Conservation (phyloP, 148 eudicot genomes). For the Mesembryanthemum crystallinum region DNA sequence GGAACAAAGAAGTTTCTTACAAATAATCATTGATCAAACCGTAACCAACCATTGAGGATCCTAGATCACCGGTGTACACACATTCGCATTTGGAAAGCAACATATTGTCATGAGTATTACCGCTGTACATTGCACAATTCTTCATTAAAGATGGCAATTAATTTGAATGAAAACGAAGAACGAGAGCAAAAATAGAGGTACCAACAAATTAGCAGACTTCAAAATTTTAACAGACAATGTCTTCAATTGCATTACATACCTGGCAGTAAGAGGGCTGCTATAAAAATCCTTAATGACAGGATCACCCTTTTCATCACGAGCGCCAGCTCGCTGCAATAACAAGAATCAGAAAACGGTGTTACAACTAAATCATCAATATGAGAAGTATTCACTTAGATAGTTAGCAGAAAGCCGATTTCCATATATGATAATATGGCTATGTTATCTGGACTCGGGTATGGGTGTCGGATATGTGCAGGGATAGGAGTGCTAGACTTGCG, state of each 20-base stretch:
- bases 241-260: constrained; percentile 37
- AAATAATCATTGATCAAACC: background rate
- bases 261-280: constrained; percentile 87
- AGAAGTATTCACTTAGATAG: background rate
- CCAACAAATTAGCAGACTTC: constrained; percentile 5
- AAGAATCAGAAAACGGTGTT: constrained; percentile 1
- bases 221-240: background rate
- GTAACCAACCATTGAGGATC: constrained; percentile 85
- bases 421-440: background rate
- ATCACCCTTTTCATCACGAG: constrained; percentile 85
- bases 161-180: background rate
- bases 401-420: constrained; percentile 1
- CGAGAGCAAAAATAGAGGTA: background rate
- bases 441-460: too few species aligned
- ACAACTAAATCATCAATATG: background rate
- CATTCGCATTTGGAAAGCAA: constrained; percentile 84
- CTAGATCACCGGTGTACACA: constrained; percentile 91
- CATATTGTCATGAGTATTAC: constrained; percentile 81
- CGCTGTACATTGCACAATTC: constrained; percentile 46
- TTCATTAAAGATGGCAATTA: constrained; percentile 1
- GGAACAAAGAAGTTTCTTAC: background rate
- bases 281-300: constrained; percentile 83
- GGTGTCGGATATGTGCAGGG: too few species aligned
- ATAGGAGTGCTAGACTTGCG: too few species aligned
- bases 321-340: constrained; percentile 78